Evolutionary conservation across 108 stramenopile species (phyloP).

Genomic region (Cyclotella baltica): DNA sequence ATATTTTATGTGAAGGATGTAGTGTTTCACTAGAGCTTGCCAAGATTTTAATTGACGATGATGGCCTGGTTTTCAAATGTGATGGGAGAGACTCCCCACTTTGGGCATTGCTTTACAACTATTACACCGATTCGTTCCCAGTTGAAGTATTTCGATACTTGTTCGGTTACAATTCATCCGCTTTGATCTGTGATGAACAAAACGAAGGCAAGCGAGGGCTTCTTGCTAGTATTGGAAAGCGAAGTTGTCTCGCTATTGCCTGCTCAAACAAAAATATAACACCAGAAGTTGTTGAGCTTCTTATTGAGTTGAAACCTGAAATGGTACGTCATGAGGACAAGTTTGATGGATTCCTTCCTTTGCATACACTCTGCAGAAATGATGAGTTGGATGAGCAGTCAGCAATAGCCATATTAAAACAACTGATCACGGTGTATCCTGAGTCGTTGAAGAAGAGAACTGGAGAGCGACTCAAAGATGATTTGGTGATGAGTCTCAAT

Average conservation of each 20-base stretch:
- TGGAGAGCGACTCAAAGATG: not conserved
- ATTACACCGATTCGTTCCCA: not conserved
- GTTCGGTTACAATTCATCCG: not conserved
- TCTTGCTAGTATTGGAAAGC: not conserved
- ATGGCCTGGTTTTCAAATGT: not conserved
- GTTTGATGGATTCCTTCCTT: conserved; percentile 2
- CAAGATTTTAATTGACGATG: conserved; percentile 11
- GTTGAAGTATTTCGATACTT: conserved; percentile 11
- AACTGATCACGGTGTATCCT: not conserved
- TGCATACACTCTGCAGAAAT: conserved; percentile 16
- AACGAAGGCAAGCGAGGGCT: not conserved
- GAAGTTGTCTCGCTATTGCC: conserved; percentile 6
- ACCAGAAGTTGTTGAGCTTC: not conserved
- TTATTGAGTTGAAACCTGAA: not conserved
- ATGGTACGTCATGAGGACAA: not conserved
- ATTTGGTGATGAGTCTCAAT: not conserved
- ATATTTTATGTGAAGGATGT: conserved; percentile 5
- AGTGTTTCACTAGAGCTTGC: not conserved
- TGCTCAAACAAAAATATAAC: conserved; percentile 5
- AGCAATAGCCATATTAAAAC: conserved; percentile 7
- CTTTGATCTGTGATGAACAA: not conserved
- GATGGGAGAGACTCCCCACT: not conserved
- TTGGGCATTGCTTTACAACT: conserved; percentile 6
- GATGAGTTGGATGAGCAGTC: not conserved
- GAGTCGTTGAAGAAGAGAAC: not conserved